Conservation (phyloP, 257 asterid genomes). For the Rehmannia glutinosa region DNA sequence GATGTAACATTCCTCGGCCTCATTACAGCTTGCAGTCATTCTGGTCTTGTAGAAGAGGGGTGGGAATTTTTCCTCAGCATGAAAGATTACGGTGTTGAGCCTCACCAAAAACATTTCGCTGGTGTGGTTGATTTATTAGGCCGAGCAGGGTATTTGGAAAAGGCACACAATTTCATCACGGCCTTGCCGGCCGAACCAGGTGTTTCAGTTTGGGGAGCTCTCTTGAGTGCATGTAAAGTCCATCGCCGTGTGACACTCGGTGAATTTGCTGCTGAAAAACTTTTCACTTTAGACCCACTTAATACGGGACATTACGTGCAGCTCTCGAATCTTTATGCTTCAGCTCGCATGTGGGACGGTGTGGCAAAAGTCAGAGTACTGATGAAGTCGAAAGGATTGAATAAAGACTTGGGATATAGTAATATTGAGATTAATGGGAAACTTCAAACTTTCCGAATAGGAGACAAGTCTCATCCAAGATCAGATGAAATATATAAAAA, state of each 20-base stretch:
- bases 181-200: slow-evolving; percentile 48
- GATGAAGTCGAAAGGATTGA: slow-evolving; percentile 45
- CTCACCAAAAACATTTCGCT: slow-evolving; percentile 49
- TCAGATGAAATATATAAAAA: slow-evolving; percentile 31
- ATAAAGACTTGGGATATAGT: slow-evolving; percentile 44
- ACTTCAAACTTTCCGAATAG: slow-evolving; percentile 38
- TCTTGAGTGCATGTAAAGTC: slow-evolving; percentile 52
- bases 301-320: slow-evolving; percentile 58
- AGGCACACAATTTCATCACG: slow-evolving; percentile 41
- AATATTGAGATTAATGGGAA: slow-evolving; percentile 44
- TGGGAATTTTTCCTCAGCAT: slow-evolving; percentile 55
- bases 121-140: slow-evolving; percentile 55
- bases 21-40: slow-evolving; percentile 60
- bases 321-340: slow-evolving; percentile 66
- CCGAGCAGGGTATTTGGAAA: slow-evolving; percentile 44
- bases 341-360: slow-evolving; percentile 46
- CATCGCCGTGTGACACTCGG: slow-evolving; percentile 40
- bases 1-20: slow-evolving; percentile 59
- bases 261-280: slow-evolving; percentile 49
- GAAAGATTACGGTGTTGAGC: slow-evolving; percentile 35
- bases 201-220: slow-evolving; percentile 68
- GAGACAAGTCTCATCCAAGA: slow-evolving; percentile 43
- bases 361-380: slow-evolving; percentile 42
- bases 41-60: slow-evolving; percentile 57
- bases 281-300: slow-evolving; percentile 39